Evolutionary conservation across 495 filamentous ascomycete species (phyloP), one percentile per base, ranked within the genome.

Genomic region (Astrocystis sublimbata): DNA sequence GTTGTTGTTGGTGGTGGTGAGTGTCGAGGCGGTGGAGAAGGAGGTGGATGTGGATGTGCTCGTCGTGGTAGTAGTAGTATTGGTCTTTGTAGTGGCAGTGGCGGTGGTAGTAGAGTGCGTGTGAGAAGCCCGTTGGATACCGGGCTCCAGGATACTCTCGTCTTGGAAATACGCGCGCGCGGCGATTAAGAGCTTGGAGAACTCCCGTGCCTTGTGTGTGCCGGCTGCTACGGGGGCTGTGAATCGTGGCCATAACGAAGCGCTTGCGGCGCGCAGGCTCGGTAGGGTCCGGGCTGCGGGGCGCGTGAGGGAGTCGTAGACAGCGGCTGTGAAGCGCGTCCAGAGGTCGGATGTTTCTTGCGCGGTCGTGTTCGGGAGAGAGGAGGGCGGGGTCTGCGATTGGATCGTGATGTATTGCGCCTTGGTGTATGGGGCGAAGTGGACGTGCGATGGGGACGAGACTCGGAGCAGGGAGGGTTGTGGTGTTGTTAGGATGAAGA

Each of bases 381-480:
- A 60, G 0, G 61, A 64, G 1, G 69, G 78, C 45, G 81, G 65
- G 36, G 70, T 36, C 57, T 68, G 78, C 67, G 74, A 83, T 38
- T 97, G 79, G 58, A 98, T 92, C 26, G 81, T 67, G 46, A 94
- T 82, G 46, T 88, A 85, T 68, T 97, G 89, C 41, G 85, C 68
- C 68, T 92, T 92, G 15, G 86, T 90, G 74, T 98, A 98, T 8
- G 88, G 79, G 0, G 93, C 85, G 73, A 98, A 98, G 70, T 87
- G 85, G 57, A 98, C 79, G 74, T 96, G 86, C 4, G 93, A 89
- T 26, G 88, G 78, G 30, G 89, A 88, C 4, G 89, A 78, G 36
- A 82, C 81, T 65, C 89, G 89, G 35, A 98, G 84, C 67, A 89
- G 83, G 51, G 84, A 80, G 2, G 92, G 85, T 1, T 84, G 83